These are phyloP conservation scores for Candida quercuum DNA, from an alignment of 805 yeast species.

Conservation along the genomic window DNA sequence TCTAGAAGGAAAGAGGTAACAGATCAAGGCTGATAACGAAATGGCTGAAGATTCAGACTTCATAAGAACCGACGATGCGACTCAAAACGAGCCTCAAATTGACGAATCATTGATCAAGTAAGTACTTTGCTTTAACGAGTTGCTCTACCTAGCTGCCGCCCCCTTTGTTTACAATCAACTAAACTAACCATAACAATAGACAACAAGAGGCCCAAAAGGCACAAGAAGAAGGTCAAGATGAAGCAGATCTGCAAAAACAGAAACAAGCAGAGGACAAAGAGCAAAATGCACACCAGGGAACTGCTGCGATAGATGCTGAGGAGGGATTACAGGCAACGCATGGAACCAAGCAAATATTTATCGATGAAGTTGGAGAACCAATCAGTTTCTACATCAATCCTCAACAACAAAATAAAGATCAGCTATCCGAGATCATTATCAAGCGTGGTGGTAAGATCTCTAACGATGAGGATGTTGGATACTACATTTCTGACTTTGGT, in stretches of 20 bases:
- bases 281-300: too few species aligned
- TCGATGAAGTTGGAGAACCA: constrained; percentile 5
- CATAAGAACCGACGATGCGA: background rate
- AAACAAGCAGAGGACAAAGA: too few species aligned
- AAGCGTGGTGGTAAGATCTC: constrained; percentile 19
- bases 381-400: constrained; percentile 18
- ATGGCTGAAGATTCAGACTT: background rate
- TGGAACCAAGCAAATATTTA: constrained; percentile 1
- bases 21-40: background rate
- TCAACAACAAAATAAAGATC: constrained; percentile 15
- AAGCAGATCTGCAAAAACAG: background rate
- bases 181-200: background rate
- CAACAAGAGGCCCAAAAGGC: background rate
- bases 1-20: too few species aligned
- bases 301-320: too few species aligned
- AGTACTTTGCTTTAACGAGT: background rate
- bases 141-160: too few species aligned
- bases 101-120: constrained; percentile 1
- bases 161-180: background rate
- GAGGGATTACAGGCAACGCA: background rate
- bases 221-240: background rate
- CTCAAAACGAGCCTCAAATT: background rate
- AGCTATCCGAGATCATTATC: constrained; percentile 7
- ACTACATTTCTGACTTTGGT: constrained; percentile 14
- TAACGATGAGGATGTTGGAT: constrained; percentile 7